Evolutionary conservation across 805 yeast genomes (phyloP).

Genomic region (Tetrapisispora iriomotensis): DNA sequence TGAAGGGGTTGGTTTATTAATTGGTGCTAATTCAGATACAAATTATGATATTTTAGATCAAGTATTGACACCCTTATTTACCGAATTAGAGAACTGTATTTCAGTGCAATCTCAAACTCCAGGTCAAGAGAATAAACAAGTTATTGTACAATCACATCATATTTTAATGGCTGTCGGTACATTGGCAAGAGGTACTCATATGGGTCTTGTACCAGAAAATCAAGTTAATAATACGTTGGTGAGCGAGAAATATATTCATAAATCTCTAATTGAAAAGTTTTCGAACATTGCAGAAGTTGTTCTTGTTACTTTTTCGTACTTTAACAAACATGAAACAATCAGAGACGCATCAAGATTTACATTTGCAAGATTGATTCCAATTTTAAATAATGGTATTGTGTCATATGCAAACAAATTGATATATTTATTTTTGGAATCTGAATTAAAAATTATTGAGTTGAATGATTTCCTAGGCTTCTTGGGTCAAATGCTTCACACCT

Average conservation of each 20-base stretch:
- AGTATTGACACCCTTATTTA: slow-evolving; percentile 66
- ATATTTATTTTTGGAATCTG: slow-evolving; percentile 49
- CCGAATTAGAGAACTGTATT: slow-evolving; percentile 58
- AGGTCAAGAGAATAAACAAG: slow-evolving; percentile 13
- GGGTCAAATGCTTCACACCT: slow-evolving; percentile 79
- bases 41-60: slow-evolving; percentile 44
- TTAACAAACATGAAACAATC: slow-evolving; percentile 54
- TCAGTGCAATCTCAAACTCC: slow-evolving; percentile 34
- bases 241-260: slow-evolving; percentile 22
- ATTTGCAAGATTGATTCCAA: slow-evolving; percentile 75
- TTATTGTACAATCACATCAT: slow-evolving; percentile 74
- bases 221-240: slow-evolving; percentile 31
- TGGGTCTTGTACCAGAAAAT: slow-evolving; percentile 32
- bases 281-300: slow-evolving; percentile 72
- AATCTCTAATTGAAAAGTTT: slow-evolving; percentile 38
- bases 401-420: slow-evolving; percentile 59
- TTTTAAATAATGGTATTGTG: slow-evolving; percentile 46
- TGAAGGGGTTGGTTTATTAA: slow-evolving; percentile 76
- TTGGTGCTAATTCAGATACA: slow-evolving; percentile 39
- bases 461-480: slow-evolving; percentile 75
- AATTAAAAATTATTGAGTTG: slow-evolving; percentile 53
- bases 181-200: slow-evolving; percentile 73
- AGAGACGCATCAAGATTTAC: slow-evolving; percentile 84
- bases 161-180: slow-evolving; percentile 83
- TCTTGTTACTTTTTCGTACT: slow-evolving; percentile 69